phyloP scores from a whole-genome alignment of 805 yeast genomes.

The Kluyveromyces aestuarii region DNA sequence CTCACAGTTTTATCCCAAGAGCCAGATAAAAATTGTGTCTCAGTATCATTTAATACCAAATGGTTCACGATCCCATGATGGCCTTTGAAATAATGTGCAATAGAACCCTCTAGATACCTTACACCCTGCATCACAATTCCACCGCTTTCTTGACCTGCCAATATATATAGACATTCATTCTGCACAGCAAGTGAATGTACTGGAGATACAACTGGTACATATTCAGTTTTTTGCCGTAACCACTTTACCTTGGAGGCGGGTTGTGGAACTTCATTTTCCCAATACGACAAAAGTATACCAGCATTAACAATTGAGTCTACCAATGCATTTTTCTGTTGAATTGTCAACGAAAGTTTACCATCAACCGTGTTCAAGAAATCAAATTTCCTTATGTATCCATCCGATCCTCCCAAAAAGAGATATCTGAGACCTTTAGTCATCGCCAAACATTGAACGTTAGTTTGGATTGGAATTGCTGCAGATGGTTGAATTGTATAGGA shows the following conservation, averaged over 20 bases:
- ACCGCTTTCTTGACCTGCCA: conserved; percentile 75
- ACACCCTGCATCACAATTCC: conserved; percentile 81
- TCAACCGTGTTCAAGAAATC: conserved; percentile 79
- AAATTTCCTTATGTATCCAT: conserved; percentile 85
- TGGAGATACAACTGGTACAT: conserved; percentile 61
- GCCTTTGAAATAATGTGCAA: conserved; percentile 62
- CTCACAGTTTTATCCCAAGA: conserved; percentile 80
- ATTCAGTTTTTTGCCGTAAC: conserved; percentile 29
- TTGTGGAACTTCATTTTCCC: conserved; percentile 94
- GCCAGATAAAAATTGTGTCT: conserved; percentile 65
- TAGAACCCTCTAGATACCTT: conserved; percentile 71
- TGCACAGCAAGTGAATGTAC: conserved; percentile 85
- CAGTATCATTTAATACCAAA: conserved; percentile 50
- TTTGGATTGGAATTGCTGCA: conserved; percentile 78
- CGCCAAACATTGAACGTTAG: conserved; percentile 70
- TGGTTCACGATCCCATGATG: conserved; percentile 75
- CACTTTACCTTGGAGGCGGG: conserved; percentile 32
- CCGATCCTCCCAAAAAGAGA: conserved; percentile 92
- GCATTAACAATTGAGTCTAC: conserved; percentile 81
- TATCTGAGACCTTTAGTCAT: conserved; percentile 74
- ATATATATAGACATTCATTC: conserved; percentile 70
- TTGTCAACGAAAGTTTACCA: conserved; percentile 79
- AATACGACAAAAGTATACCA: conserved; percentile 74
- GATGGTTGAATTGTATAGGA: conserved; percentile 70
- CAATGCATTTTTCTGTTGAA: conserved; percentile 82